Evolutionary conservation across 202 grass and related monocot genomes (phyloP).

Genomic region (Dendrocalamus latiflorus): DNA sequence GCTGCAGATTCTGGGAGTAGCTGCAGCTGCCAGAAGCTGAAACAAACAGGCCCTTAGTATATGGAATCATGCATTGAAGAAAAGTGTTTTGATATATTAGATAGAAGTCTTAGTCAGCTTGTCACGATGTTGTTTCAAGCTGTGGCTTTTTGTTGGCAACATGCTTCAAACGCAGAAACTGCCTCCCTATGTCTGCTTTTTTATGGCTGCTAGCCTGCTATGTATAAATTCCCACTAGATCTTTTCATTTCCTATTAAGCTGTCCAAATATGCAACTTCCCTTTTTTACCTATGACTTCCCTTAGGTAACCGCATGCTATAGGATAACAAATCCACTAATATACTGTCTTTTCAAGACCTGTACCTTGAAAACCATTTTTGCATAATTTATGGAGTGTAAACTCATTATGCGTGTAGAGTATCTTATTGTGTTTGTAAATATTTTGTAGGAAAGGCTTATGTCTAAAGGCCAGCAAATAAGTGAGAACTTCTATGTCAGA

Average conservation of each 20-base stretch:
- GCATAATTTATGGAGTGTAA: background rate
- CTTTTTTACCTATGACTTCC: background rate
- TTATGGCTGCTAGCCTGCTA: background rate
- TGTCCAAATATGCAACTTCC: background rate
- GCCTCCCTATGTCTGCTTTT: background rate
- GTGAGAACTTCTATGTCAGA: constrained; percentile 95
- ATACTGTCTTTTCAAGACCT: background rate
- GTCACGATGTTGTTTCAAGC: background rate
- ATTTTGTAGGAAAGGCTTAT: constrained; percentile 81
- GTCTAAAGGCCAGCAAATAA: constrained; percentile 87
- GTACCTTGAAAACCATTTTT: background rate
- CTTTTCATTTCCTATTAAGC: background rate
- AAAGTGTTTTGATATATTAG: background rate
- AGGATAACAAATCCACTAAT: constrained; percentile 1
- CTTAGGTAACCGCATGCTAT: background rate
- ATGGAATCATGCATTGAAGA: background rate
- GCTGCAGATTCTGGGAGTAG: too few relatives aligned
- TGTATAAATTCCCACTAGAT: background rate
- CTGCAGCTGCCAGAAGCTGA: too few relatives aligned
- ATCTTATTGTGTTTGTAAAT: constrained; percentile 20
- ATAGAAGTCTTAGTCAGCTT: background rate
- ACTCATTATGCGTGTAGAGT: background rate
- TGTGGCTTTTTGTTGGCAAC: background rate
- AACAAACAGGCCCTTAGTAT: too few relatives aligned
- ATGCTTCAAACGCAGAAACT: background rate